phyloP scores from a whole-genome alignment of 257 asterid genomes.

The Oldenlandia corymbosa region DNA sequence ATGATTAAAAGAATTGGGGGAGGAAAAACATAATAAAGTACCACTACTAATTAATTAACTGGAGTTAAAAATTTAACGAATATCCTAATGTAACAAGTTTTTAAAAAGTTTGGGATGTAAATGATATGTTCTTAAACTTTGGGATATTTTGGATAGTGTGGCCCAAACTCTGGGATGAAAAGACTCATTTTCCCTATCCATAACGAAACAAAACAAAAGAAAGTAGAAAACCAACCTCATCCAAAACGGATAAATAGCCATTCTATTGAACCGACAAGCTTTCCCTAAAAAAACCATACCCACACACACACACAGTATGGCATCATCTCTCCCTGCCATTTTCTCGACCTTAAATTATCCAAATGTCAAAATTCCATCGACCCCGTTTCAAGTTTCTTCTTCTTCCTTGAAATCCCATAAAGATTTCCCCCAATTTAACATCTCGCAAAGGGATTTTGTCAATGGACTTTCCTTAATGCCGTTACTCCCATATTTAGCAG shows the following conservation, averaged over 20 bases:
- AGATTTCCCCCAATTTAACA: constrained; percentile 11
- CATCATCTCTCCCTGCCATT: constrained; percentile 25
- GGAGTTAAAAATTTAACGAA: too few species aligned
- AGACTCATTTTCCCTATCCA: too few species aligned
- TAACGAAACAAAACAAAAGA: too few species aligned
- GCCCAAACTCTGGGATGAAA: too few species aligned
- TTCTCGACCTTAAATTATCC: constrained; percentile 25
- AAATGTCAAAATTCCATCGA: constrained; percentile 27
- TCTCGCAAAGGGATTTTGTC: constrained; percentile 56
- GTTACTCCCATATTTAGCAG: constrained; percentile 23
- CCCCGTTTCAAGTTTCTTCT: constrained; percentile 19
- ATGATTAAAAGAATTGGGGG: too few species aligned
- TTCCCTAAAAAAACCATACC: constrained; percentile 3
- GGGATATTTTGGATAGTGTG: too few species aligned
- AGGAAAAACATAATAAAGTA: too few species aligned
- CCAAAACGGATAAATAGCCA: constrained; percentile 26
- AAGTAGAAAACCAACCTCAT: constrained; percentile 22
- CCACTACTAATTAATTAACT: too few species aligned
- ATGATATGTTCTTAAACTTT: too few species aligned
- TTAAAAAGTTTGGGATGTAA: too few species aligned
- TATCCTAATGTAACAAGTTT: too few species aligned
- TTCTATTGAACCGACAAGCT: constrained; percentile 3
- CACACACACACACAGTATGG: constrained; percentile 29
- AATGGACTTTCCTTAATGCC: constrained; percentile 52
- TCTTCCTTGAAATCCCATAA: constrained; percentile 16